A percentile compares a stretch with the other conserved stretches of the same genome.
These are phyloP conservation scores for Colletotrichum godetiae DNA, from an alignment of 2,329 filamentous ascomycete species.

Conservation along the genomic window DNA sequence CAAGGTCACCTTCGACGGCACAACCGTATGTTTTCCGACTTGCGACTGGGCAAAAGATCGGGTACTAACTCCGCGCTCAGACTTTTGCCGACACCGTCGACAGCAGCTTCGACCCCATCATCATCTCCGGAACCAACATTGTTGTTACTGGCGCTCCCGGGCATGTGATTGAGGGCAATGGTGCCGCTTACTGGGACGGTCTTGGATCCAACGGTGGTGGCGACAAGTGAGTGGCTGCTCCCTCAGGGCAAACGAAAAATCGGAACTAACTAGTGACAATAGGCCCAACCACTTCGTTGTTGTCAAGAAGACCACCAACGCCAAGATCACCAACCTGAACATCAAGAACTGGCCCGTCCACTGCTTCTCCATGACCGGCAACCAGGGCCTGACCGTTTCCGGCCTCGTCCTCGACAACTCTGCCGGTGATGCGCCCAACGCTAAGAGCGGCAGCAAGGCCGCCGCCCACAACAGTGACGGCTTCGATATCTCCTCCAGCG, in stretches of 20 bases:
- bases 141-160: constrained; percentile 26
- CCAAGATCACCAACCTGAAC: constrained; percentile 27
- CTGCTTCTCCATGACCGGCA: constrained; percentile 31
- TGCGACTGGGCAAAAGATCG: too few relatives aligned
- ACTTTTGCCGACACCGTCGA: constrained; percentile 21
- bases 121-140: constrained; percentile 28
- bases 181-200: constrained; percentile 32
- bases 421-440: constrained; percentile 26
- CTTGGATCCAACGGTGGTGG: constrained; percentile 31
- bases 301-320: constrained; percentile 30
- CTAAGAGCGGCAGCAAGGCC: constrained; percentile 20
- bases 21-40: background rate
- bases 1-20: constrained; percentile 29
- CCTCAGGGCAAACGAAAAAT: background rate
- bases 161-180: constrained; percentile 31
- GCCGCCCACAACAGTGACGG: constrained; percentile 55
- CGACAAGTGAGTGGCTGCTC: constrained; percentile 9
- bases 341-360: constrained; percentile 36
- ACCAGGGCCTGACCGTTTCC: constrained; percentile 17
- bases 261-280: background rate
- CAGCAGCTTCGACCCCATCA: constrained; percentile 25
- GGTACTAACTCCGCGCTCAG: background rate
- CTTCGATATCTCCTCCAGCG: constrained; percentile 53
- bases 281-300: constrained; percentile 32
- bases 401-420: constrained; percentile 28